These are phyloP conservation scores for Psilocybe azurescens DNA, from an alignment of 768 basidiomycete species.

Conservation along the genomic window DNA sequence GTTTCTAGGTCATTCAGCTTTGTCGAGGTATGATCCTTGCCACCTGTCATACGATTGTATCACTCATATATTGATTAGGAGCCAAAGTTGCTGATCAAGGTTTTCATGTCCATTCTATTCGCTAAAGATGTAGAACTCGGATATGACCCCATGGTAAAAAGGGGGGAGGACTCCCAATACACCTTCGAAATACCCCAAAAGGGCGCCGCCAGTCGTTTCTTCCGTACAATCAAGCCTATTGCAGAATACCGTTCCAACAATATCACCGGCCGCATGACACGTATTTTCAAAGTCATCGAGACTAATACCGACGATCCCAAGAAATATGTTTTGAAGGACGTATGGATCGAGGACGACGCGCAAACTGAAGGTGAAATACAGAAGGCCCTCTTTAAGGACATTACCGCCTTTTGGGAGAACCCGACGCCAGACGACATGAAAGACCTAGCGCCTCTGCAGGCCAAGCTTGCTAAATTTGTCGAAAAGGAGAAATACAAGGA, in stretches of 20 bases:
- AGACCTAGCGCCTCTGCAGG: not conserved
- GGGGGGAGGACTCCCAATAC: not conserved
- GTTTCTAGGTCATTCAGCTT: not conserved
- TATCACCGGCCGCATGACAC: not conserved
- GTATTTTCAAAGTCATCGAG: not conserved
- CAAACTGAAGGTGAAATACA: not conserved
- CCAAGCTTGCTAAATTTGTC: not conserved
- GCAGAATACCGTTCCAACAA: not conserved
- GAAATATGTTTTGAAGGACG: not conserved
- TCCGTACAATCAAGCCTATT: not conserved
- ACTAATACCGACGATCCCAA: not conserved
- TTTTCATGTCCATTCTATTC: not conserved
- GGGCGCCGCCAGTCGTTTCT: not conserved
- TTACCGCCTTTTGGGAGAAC: not conserved
- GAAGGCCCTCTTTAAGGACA: not conserved
- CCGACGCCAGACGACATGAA: not conserved
- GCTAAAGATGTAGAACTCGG: not conserved
- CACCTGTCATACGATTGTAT: too few species aligned
- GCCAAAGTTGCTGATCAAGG: not conserved
- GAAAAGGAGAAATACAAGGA: not conserved
- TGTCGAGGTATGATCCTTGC: not conserved
- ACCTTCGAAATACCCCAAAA: not conserved
- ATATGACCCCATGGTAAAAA: not conserved
- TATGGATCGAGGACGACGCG: not conserved
- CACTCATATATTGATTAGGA: not conserved